Evolutionary conservation across 371 early-diverging fungal species (phyloP).

Genomic region (Mucor saturninus): DNA sequence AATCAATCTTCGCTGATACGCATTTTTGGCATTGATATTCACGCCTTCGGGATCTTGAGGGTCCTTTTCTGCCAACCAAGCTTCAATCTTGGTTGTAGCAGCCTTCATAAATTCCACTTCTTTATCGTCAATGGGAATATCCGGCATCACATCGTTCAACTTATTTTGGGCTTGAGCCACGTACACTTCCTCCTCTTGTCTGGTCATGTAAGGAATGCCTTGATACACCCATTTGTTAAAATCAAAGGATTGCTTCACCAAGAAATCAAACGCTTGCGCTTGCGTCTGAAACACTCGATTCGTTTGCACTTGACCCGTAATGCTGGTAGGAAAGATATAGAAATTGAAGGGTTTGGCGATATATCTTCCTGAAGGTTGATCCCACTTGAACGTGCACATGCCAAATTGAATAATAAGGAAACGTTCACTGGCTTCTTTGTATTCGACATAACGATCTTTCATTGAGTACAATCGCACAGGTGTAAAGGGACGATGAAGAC

Average conservation of each 20-base stretch:
- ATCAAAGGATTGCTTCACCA: slow-evolving; percentile 78
- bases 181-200: slow-evolving; percentile 63
- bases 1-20: slow-evolving; percentile 67
- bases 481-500: slow-evolving; percentile 45
- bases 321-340: slow-evolving; percentile 81
- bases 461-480: slow-evolving; percentile 53
- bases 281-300: slow-evolving; percentile 71
- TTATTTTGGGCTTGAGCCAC: slow-evolving; percentile 46
- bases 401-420: slow-evolving; percentile 84
- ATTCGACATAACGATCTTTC: slow-evolving; percentile 71
- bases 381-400: slow-evolving; percentile 77
- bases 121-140: slow-evolving; percentile 66
- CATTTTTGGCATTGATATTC: slow-evolving; percentile 55
- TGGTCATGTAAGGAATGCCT: slow-evolving; percentile 80
- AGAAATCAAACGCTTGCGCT: slow-evolving; percentile 79
- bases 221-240: slow-evolving; percentile 82
- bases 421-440: slow-evolving; percentile 57
- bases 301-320: slow-evolving; percentile 61
- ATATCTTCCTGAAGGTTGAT: slow-evolving; percentile 61
- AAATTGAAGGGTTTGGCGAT: slow-evolving; percentile 87
- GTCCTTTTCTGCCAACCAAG: slow-evolving; percentile 49
- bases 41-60: slow-evolving; percentile 40
- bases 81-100: slow-evolving; percentile 47
- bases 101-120: slow-evolving; percentile 58
- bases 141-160: slow-evolving; percentile 59